Evolutionary conservation across 495 filamentous ascomycete species (phyloP), one percentile per base, ranked within the genome.

Genomic region (Rostrohypoxylon terebratum): DNA sequence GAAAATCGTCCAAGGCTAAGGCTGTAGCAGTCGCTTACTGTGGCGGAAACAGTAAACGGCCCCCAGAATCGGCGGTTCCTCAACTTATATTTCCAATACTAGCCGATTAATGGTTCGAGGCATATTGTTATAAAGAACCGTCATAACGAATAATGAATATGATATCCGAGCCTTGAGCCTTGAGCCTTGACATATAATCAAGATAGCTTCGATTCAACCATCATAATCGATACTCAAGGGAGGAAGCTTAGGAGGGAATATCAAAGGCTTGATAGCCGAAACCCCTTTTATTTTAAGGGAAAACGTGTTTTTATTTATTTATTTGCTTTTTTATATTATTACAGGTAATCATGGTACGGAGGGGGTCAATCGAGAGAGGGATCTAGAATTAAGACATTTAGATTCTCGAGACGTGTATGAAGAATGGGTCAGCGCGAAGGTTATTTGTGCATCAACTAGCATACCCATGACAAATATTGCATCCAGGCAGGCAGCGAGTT

Each of bases 381-480:
- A 9, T 13, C 13, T 20, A 34, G 28, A 16, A 20, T 57, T 21
- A 53, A 13, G 48, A 20, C 10, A 36, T 55, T 11, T 33, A 13
- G 18, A n/a, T 55, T 23, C 31, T 55, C 16, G 51, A 28, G 31
- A 14, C 13, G 25, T 44, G 61, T 45, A 38, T 14, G 48, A 64
- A 38, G 63, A 50, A 4, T 36, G 40, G 18, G 16, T 50, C 28
- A 50, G 53, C 53, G 18, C 42, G 21, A 66, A 66, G 40, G 42
- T 54, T 54, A 31, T 66, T 36, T 58, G 40, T 58, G 55, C 31
- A 57, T 57, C 44, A 36, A 8, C n/a, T 50, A 47, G n/a, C n/a
- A 38, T 66, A 66, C 40, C 53, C 54, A 58, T 11, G 6, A 53
- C 34, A n/a, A 25, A 16, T 40, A 59, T 59, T 48, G 33, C 42